These are phyloP conservation scores for Suillus spraguei DNA, from an alignment of 768 basidiomycete genomes.

Conservation along the genomic window DNA sequence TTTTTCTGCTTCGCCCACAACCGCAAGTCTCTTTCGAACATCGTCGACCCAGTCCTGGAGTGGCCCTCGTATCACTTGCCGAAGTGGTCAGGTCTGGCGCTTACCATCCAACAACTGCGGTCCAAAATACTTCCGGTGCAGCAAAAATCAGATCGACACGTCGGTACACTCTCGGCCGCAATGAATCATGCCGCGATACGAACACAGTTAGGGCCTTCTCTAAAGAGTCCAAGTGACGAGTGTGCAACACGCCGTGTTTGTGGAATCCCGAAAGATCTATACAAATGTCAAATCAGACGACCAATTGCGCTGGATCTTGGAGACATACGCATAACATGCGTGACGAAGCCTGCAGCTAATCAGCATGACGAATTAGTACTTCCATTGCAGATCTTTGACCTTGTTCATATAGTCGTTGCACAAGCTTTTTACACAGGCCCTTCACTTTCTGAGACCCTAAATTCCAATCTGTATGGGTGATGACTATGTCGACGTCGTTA, in stretches of 20 bases:
- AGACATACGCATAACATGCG: constrained; percentile 79
- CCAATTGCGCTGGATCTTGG: background rate
- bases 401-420: constrained; percentile 54
- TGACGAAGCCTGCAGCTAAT: constrained; percentile 59
- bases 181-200: constrained; percentile 49
- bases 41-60: constrained; percentile 80
- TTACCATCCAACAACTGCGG: constrained; percentile 88
- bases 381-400: constrained; percentile 42
- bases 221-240: constrained; percentile 74
- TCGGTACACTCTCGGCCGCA: constrained; percentile 50
- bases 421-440: constrained; percentile 62
- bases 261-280: constrained; percentile 66
- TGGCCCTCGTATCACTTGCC: background rate
- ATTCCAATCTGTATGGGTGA: constrained; percentile 64
- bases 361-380: background rate
- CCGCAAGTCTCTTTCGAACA: constrained; percentile 87
- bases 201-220: constrained; percentile 88
- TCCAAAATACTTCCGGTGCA: constrained; percentile 78
- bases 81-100: constrained; percentile 13
- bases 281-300: background rate
- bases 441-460: constrained; percentile 51
- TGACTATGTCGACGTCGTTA: constrained; percentile 89
- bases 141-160: constrained; percentile 87
- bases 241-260: constrained; percentile 52
- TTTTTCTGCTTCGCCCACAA: constrained; percentile 66